These are phyloP conservation scores for Asclepias syriaca DNA, from an alignment of 257 asterid species.

Conservation along the genomic window DNA sequence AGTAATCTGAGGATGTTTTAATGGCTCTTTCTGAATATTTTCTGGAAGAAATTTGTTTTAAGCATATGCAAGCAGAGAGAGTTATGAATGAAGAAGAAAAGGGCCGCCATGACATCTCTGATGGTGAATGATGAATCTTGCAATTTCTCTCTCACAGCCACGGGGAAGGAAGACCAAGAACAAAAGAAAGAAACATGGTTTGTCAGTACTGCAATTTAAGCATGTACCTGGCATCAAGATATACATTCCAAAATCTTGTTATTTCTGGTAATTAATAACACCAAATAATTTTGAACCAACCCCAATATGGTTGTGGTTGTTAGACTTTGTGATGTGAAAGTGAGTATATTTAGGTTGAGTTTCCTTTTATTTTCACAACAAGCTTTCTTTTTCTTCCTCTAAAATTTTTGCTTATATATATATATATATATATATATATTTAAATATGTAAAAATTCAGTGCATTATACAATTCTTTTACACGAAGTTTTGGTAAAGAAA, in stretches of 20 bases:
- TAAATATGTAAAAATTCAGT: no score
- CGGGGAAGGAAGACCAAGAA: neutral
- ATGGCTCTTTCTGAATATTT: neutral
- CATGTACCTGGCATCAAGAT: conserved; percentile 1
- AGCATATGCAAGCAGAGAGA: neutral
- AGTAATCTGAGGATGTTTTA: neutral
- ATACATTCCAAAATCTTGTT: neutral
- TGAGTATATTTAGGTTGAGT: neutral
- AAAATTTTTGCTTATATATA: no score
- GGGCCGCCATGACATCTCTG: neutral
- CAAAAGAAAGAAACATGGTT: neutral
- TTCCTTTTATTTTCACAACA: no score
- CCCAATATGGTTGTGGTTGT: no score
- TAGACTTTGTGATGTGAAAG: no score
- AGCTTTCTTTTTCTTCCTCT: no score
- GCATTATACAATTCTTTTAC: no score
- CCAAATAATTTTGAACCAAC: no score
- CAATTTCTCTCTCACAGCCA: neutral
- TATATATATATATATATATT: no score
- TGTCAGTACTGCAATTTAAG: neutral
- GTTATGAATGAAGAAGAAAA: neutral
- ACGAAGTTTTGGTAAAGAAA: no score
- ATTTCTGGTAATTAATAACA: neutral
- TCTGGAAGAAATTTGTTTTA: neutral
- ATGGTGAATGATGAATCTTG: neutral